Percentiles rank a stretch among this genome's conserved stretches.
These are phyloP conservation scores for Solanum sitiens DNA, from an alignment of 257 asterid genomes.

Conservation along the genomic window DNA sequence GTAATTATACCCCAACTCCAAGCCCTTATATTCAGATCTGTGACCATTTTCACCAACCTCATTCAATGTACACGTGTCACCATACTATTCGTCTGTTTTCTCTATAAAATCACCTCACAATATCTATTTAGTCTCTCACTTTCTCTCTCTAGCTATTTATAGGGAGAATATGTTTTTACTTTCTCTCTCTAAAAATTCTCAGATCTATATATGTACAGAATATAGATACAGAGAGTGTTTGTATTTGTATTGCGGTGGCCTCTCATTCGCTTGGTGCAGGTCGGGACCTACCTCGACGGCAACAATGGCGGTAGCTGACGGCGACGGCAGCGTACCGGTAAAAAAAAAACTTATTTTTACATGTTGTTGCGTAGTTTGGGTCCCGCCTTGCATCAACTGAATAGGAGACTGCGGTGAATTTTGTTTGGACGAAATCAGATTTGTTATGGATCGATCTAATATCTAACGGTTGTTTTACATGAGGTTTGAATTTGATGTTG, in stretches of 20 bases:
- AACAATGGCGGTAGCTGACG: not conserved
- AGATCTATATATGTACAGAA: not conserved
- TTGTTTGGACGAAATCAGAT: not conserved
- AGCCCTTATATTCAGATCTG: not conserved
- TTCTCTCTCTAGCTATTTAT: not conserved
- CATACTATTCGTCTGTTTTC: not conserved
- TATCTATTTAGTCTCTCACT: not conserved
- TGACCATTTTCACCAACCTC: not conserved
- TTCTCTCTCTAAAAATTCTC: not conserved
- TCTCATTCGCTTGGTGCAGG: slow-evolving; percentile 6
- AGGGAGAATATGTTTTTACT: not conserved
- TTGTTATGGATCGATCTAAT: not conserved
- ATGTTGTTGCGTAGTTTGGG: not conserved
- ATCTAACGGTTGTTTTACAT: not conserved
- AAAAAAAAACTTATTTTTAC: not conserved
- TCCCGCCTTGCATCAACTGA: slow-evolving; percentile 7
- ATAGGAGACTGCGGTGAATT: not conserved
- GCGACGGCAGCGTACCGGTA: not conserved
- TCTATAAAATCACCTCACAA: not conserved
- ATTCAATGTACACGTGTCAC: not conserved
- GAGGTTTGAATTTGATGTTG: not conserved
- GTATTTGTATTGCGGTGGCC: not conserved
- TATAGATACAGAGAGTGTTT: not conserved
- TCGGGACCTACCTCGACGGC: not conserved
- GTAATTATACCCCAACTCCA: not conserved